Percentiles rank a stretch among this genome's conserved stretches.
phyloP scores from a whole-genome alignment of 2,329 filamentous ascomycete species.

The Aureobasidium namibiae region DNA sequence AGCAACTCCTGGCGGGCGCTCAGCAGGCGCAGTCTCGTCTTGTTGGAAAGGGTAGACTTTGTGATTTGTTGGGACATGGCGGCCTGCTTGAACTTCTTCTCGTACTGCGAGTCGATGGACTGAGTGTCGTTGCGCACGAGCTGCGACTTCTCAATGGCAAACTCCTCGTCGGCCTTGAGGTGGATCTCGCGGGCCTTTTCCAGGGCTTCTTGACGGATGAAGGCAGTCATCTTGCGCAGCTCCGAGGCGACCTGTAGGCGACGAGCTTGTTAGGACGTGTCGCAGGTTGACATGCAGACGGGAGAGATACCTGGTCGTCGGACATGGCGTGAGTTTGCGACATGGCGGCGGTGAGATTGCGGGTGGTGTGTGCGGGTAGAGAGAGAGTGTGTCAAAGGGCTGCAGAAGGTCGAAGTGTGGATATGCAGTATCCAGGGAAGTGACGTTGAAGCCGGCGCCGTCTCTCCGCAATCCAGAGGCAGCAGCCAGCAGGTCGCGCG shows the following conservation, averaged over 20 bases:
- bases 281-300: neutral
- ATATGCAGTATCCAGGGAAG: too few species aligned
- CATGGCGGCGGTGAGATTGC: constrained; percentile 54
- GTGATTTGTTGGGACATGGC: constrained; percentile 99
- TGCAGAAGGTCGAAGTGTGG: too few species aligned
- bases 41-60: constrained; percentile 90
- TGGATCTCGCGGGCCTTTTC: constrained; percentile 97
- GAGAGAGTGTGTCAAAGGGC: neutral
- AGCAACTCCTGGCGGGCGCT: constrained; percentile 82
- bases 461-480: neutral
- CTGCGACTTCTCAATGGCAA: constrained; percentile 98
- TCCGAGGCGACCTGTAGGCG: constrained; percentile 75
- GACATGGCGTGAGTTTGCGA: constrained; percentile 90
- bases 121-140: constrained; percentile 92
- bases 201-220: constrained; percentile 96
- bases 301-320: constrained; percentile 75
- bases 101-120: constrained; percentile 84
- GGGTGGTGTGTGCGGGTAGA: neutral
- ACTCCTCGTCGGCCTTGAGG: constrained; percentile 98
- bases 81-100: constrained; percentile 99
- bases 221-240: constrained; percentile 99
- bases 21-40: constrained; percentile 84
- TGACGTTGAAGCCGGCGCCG: neutral
- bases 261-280: constrained; percentile 18
- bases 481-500: neutral